These are phyloP conservation scores for Musa schizocarpa DNA, from an alignment of 176 grass and related monocot species.

Conservation along the genomic window DNA sequence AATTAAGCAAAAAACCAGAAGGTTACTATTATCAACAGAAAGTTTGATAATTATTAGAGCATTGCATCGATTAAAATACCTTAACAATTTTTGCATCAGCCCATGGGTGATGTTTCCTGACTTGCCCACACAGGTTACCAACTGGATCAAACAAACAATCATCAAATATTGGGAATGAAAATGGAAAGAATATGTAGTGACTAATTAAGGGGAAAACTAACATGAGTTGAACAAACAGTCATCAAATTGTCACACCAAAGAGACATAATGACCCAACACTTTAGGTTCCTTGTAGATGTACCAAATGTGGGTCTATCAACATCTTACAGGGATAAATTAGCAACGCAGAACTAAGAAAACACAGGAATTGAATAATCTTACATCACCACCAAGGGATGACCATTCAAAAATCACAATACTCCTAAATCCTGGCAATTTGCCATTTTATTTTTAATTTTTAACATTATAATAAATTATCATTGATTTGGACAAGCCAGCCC, in stretches of 20 bases:
- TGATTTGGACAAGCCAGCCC: too few relatives aligned
- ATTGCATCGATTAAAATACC: slow-evolving; percentile 28
- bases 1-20: slow-evolving; percentile 14
- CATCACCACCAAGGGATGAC: background rate
- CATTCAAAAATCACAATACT: background rate
- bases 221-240: background rate
- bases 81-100: slow-evolving; percentile 87
- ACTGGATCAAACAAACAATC: slow-evolving; percentile 34
- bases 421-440: background rate
- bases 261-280: background rate
- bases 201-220: background rate
- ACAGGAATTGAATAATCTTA: background rate
- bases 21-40: slow-evolving; percentile 11
- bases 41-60: background rate
- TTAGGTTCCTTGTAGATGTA: background rate
- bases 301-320: background rate
- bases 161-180: background rate
- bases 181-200: background rate
- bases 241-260: background rate
- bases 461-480: too few relatives aligned
- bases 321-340: background rate
- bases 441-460: background rate
- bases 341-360: background rate
- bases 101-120: slow-evolving; percentile 85
- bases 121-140: slow-evolving; percentile 73